These are phyloP conservation scores for Candida freyschussii DNA, from an alignment of 1,139 yeast species.

Conservation along the genomic window DNA sequence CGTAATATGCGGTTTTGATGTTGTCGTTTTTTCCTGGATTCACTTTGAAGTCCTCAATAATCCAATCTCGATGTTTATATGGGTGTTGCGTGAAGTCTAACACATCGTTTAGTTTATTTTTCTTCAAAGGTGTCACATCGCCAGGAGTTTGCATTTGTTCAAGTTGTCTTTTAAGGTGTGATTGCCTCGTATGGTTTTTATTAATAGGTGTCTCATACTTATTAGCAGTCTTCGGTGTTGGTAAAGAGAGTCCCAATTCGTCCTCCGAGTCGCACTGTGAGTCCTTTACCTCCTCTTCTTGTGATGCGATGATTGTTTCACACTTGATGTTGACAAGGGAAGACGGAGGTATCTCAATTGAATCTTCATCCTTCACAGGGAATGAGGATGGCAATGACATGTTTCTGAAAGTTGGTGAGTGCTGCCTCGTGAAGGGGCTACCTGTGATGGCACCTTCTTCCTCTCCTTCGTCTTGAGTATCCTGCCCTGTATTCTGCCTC, in stretches of 20 bases:
- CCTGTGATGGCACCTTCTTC: constrained; percentile 5
- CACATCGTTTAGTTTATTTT: constrained; percentile 4
- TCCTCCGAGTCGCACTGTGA: constrained; percentile 11
- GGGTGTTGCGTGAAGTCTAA: constrained; percentile 19
- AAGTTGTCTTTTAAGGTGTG: constrained; percentile 1
- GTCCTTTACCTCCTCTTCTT: constrained; percentile 8
- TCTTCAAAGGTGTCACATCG: constrained; percentile 19
- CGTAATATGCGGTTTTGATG: constrained; percentile 29
- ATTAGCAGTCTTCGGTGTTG: constrained; percentile 19
- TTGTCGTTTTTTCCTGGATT: constrained; percentile 32
- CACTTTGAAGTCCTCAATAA: constrained; percentile 41
- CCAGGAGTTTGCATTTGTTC: constrained; percentile 15
- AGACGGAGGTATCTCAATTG: no score
- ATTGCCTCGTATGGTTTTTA: neutral
- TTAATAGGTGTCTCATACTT: constrained; percentile 14
- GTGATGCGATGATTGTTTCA: neutral
- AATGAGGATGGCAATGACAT: constrained; percentile 3
- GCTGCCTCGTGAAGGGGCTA: neutral
- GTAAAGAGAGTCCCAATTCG: constrained; percentile 7
- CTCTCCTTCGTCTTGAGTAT: constrained; percentile 10
- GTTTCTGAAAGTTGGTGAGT: neutral
- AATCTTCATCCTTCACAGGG: constrained; percentile 4
- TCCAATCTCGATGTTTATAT: constrained; percentile 32
- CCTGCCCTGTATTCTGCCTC: constrained; percentile 2
- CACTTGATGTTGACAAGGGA: neutral